A percentile compares a stretch with the other conserved stretches of the same genome.
phyloP scores from a whole-genome alignment of 2,329 filamentous ascomycete species.

The Pyricularia sp. region DNA sequence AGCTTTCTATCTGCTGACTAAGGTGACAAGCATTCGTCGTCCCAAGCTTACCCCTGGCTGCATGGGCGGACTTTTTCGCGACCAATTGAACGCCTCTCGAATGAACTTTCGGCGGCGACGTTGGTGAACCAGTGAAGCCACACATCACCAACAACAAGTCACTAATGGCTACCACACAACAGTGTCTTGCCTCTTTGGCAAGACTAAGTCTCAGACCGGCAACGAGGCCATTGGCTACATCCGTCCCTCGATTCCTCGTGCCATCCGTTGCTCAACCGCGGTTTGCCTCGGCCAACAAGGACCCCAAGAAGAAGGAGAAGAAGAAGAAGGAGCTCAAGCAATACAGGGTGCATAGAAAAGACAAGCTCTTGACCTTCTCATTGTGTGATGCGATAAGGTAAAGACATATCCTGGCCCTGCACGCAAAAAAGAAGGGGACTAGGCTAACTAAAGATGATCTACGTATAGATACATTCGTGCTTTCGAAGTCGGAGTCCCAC shows the following conservation, averaged over 20 bases:
- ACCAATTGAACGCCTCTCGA: neutral
- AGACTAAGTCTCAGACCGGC: constrained; percentile 31
- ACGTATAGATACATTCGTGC: constrained; percentile 69
- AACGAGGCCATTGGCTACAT: constrained; percentile 25
- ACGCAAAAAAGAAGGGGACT: constrained; percentile 5
- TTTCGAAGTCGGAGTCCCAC: constrained; percentile 74
- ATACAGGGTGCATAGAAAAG: constrained; percentile 52
- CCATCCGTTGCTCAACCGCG: constrained; percentile 32
- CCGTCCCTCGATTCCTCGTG: constrained; percentile 36
- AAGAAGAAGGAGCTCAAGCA: constrained; percentile 51
- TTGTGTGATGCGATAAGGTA: constrained; percentile 90
- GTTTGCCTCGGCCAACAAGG: constrained; percentile 24
- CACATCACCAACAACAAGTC: neutral
- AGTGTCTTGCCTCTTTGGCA: constrained; percentile 42
- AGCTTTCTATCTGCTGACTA: neutral
- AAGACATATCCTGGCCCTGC: constrained; percentile 10
- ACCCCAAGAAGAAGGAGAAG: constrained; percentile 39
- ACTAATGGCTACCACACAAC: constrained; percentile 37
- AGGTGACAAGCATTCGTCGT: neutral
- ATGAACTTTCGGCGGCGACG: neutral
- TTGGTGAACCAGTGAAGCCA: neutral
- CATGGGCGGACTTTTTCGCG: neutral
- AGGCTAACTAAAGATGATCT: constrained; percentile 6
- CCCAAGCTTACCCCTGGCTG: neutral
- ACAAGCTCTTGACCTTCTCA: constrained; percentile 58